These are phyloP conservation scores for Aspergillus chevalieri DNA, from an alignment of 2,329 filamentous ascomycete species.

Conservation along the genomic window DNA sequence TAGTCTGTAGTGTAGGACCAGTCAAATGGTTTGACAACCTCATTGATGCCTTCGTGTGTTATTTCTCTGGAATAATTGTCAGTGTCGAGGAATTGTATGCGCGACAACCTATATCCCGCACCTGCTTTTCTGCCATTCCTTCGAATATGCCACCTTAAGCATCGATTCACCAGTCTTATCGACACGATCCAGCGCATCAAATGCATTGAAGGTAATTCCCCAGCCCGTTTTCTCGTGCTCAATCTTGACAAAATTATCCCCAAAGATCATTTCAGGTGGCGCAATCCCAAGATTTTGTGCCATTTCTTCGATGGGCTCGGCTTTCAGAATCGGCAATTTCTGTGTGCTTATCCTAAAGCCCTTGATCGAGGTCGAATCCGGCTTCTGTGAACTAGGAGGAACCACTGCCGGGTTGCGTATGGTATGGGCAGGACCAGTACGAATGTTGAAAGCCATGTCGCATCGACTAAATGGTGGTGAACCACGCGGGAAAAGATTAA, in stretches of 20 bases:
- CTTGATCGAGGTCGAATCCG: slow-evolving; percentile 54
- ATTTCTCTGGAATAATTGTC: slow-evolving; percentile 54
- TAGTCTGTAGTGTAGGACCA: slow-evolving; percentile 96
- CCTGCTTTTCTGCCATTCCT: slow-evolving; percentile 72
- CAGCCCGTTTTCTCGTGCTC: slow-evolving; percentile 69
- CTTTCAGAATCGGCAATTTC: slow-evolving; percentile 92
- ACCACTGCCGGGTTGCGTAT: slow-evolving; percentile 50
- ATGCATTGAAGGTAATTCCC: slow-evolving; percentile 74
- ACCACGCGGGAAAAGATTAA: slow-evolving; percentile 1
- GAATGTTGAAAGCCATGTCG: slow-evolving; percentile 11
- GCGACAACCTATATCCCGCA: slow-evolving; percentile 25
- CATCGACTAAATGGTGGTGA: not conserved
- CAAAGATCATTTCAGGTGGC: slow-evolving; percentile 98
- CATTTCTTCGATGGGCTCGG: slow-evolving; percentile 82
- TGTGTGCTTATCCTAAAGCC: slow-evolving; percentile 72
- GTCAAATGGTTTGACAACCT: slow-evolving; percentile 92
- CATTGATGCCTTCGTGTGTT: slow-evolving; percentile 77
- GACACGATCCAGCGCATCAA: slow-evolving; percentile 79
- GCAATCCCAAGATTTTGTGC: slow-evolving; percentile 72
- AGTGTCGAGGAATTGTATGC: not conserved
- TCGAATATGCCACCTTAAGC: slow-evolving; percentile 89
- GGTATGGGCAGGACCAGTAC: slow-evolving; percentile 5
- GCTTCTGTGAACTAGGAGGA: slow-evolving; percentile 41
- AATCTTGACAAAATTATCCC: slow-evolving; percentile 79
- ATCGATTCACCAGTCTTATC: slow-evolving; percentile 90